phyloP scores from a whole-genome alignment of 208 protist genomes.

The Trypanosomatidae sp. region DNA sequence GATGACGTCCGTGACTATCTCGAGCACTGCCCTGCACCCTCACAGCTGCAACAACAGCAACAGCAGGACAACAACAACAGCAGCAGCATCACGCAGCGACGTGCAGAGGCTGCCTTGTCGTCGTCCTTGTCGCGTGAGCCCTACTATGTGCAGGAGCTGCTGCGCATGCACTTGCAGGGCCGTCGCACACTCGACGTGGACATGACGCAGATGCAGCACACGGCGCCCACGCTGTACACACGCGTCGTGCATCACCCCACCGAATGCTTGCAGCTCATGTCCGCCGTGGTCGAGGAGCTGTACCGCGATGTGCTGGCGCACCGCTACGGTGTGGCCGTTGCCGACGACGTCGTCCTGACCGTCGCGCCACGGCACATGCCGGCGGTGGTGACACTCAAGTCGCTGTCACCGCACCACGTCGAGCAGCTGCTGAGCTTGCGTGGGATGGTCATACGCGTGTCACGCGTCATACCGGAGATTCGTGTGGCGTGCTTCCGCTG shows the following conservation, averaged over 20 bases:
- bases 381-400: conserved; percentile 47
- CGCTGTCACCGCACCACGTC: conserved; percentile 54
- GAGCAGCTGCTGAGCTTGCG: conserved; percentile 79
- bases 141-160: conserved; percentile 64
- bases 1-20: conserved; percentile 66
- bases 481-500: conserved; percentile 94
- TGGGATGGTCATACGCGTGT: conserved; percentile 89
- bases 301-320: conserved; percentile 35
- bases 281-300: conserved; percentile 58
- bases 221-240: conserved; percentile 32
- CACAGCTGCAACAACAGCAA: neutral
- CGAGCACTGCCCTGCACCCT: conserved; percentile 10
- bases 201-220: conserved; percentile 34
- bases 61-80: neutral
- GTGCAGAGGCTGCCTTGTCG: neutral
- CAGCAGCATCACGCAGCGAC: neutral
- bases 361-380: conserved; percentile 53
- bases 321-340: conserved; percentile 21
- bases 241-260: conserved; percentile 64
- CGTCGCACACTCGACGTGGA: conserved; percentile 58
- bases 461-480: conserved; percentile 88
- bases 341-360: conserved; percentile 44
- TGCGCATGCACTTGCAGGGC: conserved; percentile 59
- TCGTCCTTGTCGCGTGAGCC: conserved; percentile 7
- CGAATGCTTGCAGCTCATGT: conserved; percentile 85